Evolutionary conservation across 1,139 yeast genomes (phyloP), one percentile per base, ranked within the genome.

Genomic region (Lipomyces yarrowii): DNA sequence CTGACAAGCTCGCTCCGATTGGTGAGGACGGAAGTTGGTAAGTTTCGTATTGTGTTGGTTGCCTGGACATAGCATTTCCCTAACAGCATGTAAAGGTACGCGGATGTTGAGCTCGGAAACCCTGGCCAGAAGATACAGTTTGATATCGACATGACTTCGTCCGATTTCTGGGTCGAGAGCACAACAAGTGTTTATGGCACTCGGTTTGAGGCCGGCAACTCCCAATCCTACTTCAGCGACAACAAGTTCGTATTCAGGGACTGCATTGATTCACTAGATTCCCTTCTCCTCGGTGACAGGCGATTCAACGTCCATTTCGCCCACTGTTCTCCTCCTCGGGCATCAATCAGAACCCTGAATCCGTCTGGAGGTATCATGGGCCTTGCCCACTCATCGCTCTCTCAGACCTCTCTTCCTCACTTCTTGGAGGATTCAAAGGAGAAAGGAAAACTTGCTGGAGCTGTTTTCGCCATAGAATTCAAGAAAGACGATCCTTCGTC

Each of bases 321-420:
- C 52, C 69, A 66, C 61, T 66, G 69, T 63, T 55, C 55, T 23
- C 69, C 69, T 8, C 69, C 62, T 21, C 63, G 65, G 6, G 54
- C 69, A 8, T 61, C 69, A 35, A 68, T 66, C 33, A 63, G 63
- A 48, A 66, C 69, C 1, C 61, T 66, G 21, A 61, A 64, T 42
- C 69, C 69, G 6, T 66, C 69, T 13, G 69, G 69, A 32, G 69
- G 69, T 42, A 64, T 66, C 61, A 32, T 66, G 42, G 69, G 69
- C n/a, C 68, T 66, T 13, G 69, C 69, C 13, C 66, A 62, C 68
- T 59, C 65, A 5, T 64, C 64, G 4, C 68, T 66, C 37, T 35
- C 69, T 10, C 69, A 66, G 61, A 64, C 67, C 15, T 59, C 57
- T 11, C 61, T 66, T 56, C 65, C 67, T 33, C 67, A 59, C 21